Evolutionary conservation across 495 filamentous ascomycete species (phyloP), one percentile per base, ranked within the genome.

Genomic region (Glonium stellatum): DNA sequence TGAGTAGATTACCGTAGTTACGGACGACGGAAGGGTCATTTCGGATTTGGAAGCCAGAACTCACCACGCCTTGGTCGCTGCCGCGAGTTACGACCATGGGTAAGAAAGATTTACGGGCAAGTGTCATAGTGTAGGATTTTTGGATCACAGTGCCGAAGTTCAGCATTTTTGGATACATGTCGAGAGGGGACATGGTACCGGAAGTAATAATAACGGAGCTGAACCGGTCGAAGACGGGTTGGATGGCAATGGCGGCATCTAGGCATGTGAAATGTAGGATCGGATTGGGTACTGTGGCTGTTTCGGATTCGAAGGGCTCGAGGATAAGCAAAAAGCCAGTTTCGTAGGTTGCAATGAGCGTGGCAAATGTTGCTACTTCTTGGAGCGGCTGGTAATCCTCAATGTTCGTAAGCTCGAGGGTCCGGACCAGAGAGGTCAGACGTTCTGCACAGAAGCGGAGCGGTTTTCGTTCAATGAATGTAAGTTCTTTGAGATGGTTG

Each of bases 151-250:
- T 87, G 2, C 77, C 79, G 74, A 99, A 99, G 46, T 86, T 87
- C 10, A 99, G 84, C 93, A 99, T 97, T 67, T 96, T 96, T 0
- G 95, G 95, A 70, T 97, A 99, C 91, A 99, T 97, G 71, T 99
- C 95, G 4, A 99, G 72, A 0, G 95, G 95, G 0, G 93, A 97
- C 54, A 99, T 87, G 3, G 95, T 99, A 19, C 95, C 95, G 0
- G 95, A 97, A 5, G 95, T 99, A 71, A 99, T 97, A 72, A 99
- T 92, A 56, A 99, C 95, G 6, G 95, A 97, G 68, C 85, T 87
- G 72, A 99, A 99, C 36, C 95, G 86, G 56, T 99, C 93, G 69
- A 97, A 95, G 9, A 99, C 91, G 1, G 95, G 95, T 67, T 92
- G 96, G 72, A 99, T 97, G 49, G 95, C 95, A 60, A 99, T 99